Percentiles rank a stretch among this genome's conserved stretches.
Evolutionary conservation across 345 rosid species (phyloP).

Genomic region (Hibiscus mutabilis): DNA sequence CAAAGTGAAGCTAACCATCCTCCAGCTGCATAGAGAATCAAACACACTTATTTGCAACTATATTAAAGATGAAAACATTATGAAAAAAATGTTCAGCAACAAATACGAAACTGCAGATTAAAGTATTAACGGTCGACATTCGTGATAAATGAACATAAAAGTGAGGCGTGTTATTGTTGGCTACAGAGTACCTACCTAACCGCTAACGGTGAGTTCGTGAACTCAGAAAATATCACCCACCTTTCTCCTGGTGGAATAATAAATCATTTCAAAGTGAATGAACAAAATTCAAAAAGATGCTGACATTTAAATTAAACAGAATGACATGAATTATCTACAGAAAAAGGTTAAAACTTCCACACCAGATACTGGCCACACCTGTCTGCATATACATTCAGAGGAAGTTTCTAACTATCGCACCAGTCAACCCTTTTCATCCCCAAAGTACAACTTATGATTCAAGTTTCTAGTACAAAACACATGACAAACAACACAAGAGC

Average conservation of each 20-base stretch:
- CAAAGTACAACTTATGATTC: not conserved
- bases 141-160: not conserved
- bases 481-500: not conserved
- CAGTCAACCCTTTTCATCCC: not conserved
- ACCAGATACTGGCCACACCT: not conserved
- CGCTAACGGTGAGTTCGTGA: not conserved
- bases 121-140: not conserved
- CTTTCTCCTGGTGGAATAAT: too few relatives aligned
- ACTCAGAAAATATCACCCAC: too few relatives aligned
- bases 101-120: not conserved
- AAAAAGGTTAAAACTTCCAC: not conserved
- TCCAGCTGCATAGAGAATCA: slow-evolving; percentile 42
- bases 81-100: not conserved
- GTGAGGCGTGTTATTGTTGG: not conserved
- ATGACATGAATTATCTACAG: not conserved
- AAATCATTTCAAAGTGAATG: not conserved
- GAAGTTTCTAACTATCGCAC: not conserved
- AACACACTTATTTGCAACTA: not conserved
- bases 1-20: slow-evolving; percentile 95
- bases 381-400: not conserved
- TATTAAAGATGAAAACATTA: not conserved
- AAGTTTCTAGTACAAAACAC: not conserved
- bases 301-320: not conserved
- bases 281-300: not conserved
- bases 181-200: not conserved